These are phyloP conservation scores for Cubamyces sp. DNA, from an alignment of 768 basidiomycete species.

Conservation along the genomic window DNA sequence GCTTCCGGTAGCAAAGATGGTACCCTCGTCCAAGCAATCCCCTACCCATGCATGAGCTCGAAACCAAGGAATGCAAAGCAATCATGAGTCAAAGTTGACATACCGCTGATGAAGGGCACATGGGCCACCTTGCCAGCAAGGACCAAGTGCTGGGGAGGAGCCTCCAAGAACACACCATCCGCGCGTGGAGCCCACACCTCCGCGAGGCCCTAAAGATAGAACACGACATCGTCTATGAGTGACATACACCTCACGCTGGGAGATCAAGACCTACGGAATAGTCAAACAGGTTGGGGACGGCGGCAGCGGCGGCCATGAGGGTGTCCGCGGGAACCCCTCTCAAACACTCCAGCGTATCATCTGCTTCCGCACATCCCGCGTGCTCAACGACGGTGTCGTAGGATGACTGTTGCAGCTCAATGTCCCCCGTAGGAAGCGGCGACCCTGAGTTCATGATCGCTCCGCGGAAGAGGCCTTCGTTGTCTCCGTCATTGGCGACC, in stretches of 20 bases:
- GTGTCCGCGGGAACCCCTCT: constrained; percentile 19
- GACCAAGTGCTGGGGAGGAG: constrained; percentile 45
- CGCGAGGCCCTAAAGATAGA: constrained; percentile 40
- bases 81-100: neutral
- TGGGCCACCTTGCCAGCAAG: constrained; percentile 48
- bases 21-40: constrained; percentile 63
- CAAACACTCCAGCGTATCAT: constrained; percentile 25
- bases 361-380: constrained; percentile 13
- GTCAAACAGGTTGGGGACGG: neutral
- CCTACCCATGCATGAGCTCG: constrained; percentile 29
- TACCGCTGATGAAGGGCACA: constrained; percentile 47
- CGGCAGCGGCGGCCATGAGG: constrained; percentile 8
- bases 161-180: constrained; percentile 53
- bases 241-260: neutral
- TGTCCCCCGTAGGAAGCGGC: constrained; percentile 10
- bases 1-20: constrained; percentile 36
- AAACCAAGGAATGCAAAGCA: too few relatives aligned
- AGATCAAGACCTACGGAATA: constrained; percentile 33
- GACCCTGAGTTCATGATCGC: constrained; percentile 42
- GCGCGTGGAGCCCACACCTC: constrained; percentile 51
- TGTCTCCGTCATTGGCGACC: constrained; percentile 27
- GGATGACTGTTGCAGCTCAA: neutral
- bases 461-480: constrained; percentile 29
- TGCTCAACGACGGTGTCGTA: constrained; percentile 13
- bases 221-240: neutral